Evolutionary conservation across 2,329 filamentous ascomycete species (phyloP).

Genomic region (Neonectria sp.): DNA sequence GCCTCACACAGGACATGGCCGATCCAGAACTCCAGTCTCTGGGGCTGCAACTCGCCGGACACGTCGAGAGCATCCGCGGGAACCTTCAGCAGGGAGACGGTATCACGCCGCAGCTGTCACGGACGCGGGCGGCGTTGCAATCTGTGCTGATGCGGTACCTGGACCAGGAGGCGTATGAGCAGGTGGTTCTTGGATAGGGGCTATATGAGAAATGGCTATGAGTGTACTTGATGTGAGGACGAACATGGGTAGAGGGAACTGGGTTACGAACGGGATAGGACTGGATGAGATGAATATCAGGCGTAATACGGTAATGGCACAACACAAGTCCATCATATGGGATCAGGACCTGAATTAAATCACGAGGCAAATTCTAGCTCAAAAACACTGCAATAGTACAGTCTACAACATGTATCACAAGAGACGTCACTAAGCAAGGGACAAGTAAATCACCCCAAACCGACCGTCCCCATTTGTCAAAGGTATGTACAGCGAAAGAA

Average conservation of each 20-base stretch:
- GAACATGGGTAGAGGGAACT: slow-evolving; percentile 4
- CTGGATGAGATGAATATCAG: background rate
- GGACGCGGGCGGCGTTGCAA: slow-evolving; percentile 65
- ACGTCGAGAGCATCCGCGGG: slow-evolving; percentile 69
- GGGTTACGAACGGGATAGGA: background rate
- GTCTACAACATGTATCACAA: background rate
- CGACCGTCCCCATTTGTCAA: slow-evolving; percentile 33
- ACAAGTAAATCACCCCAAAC: slow-evolving; percentile 30
- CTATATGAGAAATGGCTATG: slow-evolving; percentile 25
- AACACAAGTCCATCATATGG: background rate
- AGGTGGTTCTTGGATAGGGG: slow-evolving; percentile 60
- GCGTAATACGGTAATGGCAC: background rate
- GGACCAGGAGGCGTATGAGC: slow-evolving; percentile 61
- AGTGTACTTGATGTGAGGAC: background rate
- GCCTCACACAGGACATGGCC: slow-evolving; percentile 51
- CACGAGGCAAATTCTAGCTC: background rate
- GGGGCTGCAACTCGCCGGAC: slow-evolving; percentile 65
- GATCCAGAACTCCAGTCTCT: slow-evolving; percentile 62
- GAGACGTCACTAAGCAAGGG: background rate
- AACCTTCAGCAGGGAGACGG: slow-evolving; percentile 70
- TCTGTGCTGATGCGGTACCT: slow-evolving; percentile 64
- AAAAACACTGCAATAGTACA: background rate
- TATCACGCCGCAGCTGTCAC: slow-evolving; percentile 64
- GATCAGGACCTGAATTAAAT: background rate
- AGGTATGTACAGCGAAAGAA: slow-evolving; percentile 41